These are phyloP conservation scores for Lecanicillium sp. DNA, from an alignment of 2,329 filamentous ascomycete species.

Conservation along the genomic window DNA sequence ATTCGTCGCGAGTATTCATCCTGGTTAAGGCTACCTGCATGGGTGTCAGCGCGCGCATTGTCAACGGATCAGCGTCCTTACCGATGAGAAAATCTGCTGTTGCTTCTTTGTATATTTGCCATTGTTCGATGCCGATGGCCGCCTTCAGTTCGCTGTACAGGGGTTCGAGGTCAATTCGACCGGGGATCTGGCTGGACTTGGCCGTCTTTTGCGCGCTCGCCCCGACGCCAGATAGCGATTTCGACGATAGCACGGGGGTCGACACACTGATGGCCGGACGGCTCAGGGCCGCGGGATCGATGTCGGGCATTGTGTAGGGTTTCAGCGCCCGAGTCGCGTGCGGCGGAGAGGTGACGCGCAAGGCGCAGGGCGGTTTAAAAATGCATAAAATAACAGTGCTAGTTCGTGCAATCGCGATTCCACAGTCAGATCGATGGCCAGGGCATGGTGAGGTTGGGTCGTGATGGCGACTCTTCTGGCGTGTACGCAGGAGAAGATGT, in stretches of 20 bases:
- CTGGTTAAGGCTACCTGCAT: slow-evolving; percentile 56
- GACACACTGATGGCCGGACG: slow-evolving; percentile 52
- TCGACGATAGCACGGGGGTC: slow-evolving; percentile 53
- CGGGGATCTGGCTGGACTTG: slow-evolving; percentile 57
- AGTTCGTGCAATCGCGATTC: slow-evolving; percentile 37
- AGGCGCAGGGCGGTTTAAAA: slow-evolving; percentile 36
- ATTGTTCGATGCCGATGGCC: slow-evolving; percentile 55
- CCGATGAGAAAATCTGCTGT: slow-evolving; percentile 58
- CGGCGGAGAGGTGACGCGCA: slow-evolving; percentile 40
- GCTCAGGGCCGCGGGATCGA: slow-evolving; percentile 64
- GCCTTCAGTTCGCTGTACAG: slow-evolving; percentile 57
- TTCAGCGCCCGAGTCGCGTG: slow-evolving; percentile 39
- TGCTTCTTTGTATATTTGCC: slow-evolving; percentile 58
- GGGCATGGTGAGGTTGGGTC: slow-evolving; percentile 33
- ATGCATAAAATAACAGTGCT: slow-evolving; percentile 33
- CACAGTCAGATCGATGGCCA: slow-evolving; percentile 38
- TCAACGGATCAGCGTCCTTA: slow-evolving; percentile 24
- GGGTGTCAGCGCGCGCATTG: slow-evolving; percentile 24
- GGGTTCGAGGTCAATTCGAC: slow-evolving; percentile 62
- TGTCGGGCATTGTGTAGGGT: slow-evolving; percentile 53
- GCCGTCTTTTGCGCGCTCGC: slow-evolving; percentile 44
- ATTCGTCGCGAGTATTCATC: slow-evolving; percentile 53
- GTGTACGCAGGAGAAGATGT: slow-evolving; percentile 21
- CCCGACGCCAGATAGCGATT: slow-evolving; percentile 50
- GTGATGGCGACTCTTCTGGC: slow-evolving; percentile 32